Evolutionary conservation across 164 flowering plant species (phyloP).

Genomic region (Euptelea pleiosperma): DNA sequence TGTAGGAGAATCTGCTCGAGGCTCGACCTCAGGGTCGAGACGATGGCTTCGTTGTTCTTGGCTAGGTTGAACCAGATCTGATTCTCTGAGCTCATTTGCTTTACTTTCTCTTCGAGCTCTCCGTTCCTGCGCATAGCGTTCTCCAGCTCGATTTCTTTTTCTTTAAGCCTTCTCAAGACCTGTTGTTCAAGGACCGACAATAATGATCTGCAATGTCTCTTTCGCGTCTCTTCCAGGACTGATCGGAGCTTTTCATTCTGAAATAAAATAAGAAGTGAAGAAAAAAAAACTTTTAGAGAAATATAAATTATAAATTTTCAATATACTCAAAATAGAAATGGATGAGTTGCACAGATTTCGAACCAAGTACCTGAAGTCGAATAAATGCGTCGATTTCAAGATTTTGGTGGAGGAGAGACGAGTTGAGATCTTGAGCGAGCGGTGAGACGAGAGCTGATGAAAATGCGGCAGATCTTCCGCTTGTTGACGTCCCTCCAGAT

Average conservation of each 20-base stretch:
- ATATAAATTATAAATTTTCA: too few relatives aligned
- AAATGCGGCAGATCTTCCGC: slow-evolving; percentile 16
- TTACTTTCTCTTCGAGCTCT: slow-evolving; percentile 32
- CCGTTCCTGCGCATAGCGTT: slow-evolving; percentile 21
- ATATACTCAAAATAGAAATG: neutral
- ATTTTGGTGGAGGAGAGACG: slow-evolving; percentile 18
- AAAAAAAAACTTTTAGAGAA: too few relatives aligned
- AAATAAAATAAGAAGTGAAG: too few relatives aligned
- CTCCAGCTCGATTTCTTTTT: slow-evolving; percentile 27
- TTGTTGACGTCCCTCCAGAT: slow-evolving; percentile 21
- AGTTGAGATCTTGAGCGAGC: slow-evolving; percentile 14
- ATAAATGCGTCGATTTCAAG: slow-evolving; percentile 28
- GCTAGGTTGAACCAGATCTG: slow-evolving; percentile 36
- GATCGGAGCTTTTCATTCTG: slow-evolving; percentile 29
- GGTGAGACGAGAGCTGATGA: too few relatives aligned
- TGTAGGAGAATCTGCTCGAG: slow-evolving; percentile 28
- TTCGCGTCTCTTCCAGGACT: slow-evolving; percentile 21
- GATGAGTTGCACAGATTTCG: too few relatives aligned
- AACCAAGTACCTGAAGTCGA: slow-evolving; percentile 28
- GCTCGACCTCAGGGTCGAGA: slow-evolving; percentile 18
- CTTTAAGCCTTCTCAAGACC: slow-evolving; percentile 18
- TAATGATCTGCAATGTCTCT: slow-evolving; percentile 25
- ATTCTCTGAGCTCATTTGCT: slow-evolving; percentile 30
- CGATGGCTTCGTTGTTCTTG: slow-evolving; percentile 30
- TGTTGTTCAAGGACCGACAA: slow-evolving; percentile 17